Base-by-base conservation (phyloP, 208 protist genomes). In the Angomonas deanei region DNA sequence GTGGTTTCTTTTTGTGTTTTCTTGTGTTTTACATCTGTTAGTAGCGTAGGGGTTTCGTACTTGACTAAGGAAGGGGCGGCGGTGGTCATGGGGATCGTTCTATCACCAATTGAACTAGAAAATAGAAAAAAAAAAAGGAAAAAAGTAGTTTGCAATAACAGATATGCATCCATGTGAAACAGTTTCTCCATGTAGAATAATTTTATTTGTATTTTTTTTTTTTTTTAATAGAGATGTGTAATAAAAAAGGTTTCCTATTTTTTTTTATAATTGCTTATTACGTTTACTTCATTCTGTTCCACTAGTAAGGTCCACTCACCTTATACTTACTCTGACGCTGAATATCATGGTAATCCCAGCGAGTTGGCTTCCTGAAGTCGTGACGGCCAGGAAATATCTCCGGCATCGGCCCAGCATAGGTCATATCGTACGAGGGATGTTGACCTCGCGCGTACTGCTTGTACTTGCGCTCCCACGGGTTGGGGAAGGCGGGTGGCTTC, bases 351-450 rank as follows among this genome's bases (percentile, higher is more conserved):
- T 82, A 96, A 72, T 96, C 90, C 90, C 90, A 96, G 42, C 90
- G 70, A 4, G 90, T 96, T 6, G 86, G 86, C 66, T 93, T 93
- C 46, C 90, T 64, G 70, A 93, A 96, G 76, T 96, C 74, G 63
- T 82, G 76, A 23, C 86, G 82, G 13, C 69, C 84, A 2, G 90
- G 90, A 62, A 96, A 96, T 76, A 96, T 96, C 81, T 93, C 84
- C 24, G 90, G 90, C 84, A 93, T 93, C 23, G 90, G 90, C 1
- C 90, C 90, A 3, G 90, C 90, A 61, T 96, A 96, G 61, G 84
- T 78, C 86, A 93, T 93, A 63, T 96, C 90, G 70, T 96, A 96
- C 39, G 82, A 91, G 53, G 90, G 90, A 61, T 96, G 90, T 76
- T 93, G 86, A 3, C 90, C 90, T 19, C 90, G 84, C 15, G 86